These are phyloP conservation scores for Suhomyces vadensis DNA, from an alignment of 805 yeast species.

Conservation along the genomic window DNA sequence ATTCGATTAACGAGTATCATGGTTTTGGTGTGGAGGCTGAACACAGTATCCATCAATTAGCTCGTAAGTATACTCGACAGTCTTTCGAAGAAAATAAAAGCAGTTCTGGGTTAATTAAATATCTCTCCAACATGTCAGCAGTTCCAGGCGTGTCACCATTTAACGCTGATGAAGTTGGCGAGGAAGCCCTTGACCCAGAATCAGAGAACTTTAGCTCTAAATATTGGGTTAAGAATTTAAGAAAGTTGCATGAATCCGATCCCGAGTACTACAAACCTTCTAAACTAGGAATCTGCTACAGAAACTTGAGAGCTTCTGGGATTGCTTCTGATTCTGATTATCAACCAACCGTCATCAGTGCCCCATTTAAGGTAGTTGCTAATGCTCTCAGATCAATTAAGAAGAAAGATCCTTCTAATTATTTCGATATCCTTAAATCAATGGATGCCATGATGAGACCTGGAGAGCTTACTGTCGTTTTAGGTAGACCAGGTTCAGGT, in stretches of 20 bases:
- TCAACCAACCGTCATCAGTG: slow-evolving; percentile 58
- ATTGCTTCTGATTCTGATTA: slow-evolving; percentile 68
- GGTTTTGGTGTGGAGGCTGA: slow-evolving; percentile 12
- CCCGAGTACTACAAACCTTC: slow-evolving; percentile 65
- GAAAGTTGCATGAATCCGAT: slow-evolving; percentile 52
- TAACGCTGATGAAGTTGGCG: slow-evolving; percentile 17
- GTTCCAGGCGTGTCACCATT: slow-evolving; percentile 51
- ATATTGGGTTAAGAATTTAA: slow-evolving; percentile 67
- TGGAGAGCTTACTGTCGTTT: slow-evolving; percentile 42
- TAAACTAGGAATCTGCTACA: slow-evolving; percentile 60
- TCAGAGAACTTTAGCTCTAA: slow-evolving; percentile 57
- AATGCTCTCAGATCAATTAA: slow-evolving; percentile 19
- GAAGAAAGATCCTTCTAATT: slow-evolving; percentile 25
- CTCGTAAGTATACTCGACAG: slow-evolving; percentile 22
- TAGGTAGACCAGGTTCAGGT: slow-evolving; percentile 46
- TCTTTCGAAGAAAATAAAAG: slow-evolving; percentile 6
- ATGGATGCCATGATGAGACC: slow-evolving; percentile 40
- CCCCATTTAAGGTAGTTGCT: slow-evolving; percentile 21
- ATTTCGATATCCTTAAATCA: slow-evolving; percentile 34
- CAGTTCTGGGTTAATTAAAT: slow-evolving; percentile 18
- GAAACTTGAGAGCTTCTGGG: slow-evolving; percentile 61
- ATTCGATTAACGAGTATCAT: slow-evolving; percentile 14
- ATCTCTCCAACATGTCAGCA: slow-evolving; percentile 51
- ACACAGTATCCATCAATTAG: slow-evolving; percentile 24
- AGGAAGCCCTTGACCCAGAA: slow-evolving; percentile 57